Evolutionary conservation across 1,284 basidiomycete genomes (phyloP), one percentile per base, ranked within the genome.

Genomic region (Fomitopsis schrenkii): DNA sequence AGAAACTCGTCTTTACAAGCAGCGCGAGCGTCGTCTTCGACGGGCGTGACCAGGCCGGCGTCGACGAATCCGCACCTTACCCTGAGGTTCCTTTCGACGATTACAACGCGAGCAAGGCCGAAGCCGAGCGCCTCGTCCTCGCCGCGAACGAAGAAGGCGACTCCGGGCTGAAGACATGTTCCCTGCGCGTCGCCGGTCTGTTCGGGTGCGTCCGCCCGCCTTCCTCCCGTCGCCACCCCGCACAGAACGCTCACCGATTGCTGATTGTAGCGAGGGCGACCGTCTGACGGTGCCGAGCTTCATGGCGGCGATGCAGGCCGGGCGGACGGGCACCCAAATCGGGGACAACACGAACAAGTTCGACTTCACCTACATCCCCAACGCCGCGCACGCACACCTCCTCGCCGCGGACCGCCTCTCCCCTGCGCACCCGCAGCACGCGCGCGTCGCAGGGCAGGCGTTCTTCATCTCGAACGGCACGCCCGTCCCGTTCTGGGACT

Each of bases 401-500:
- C 79, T 89, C 38, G 87, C 87, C 1, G 79, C 81, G 4, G 86
- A 88, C 71, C 75, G 77, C 62, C 76, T 84, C 40, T 63, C 60
- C n/a, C 63, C 65, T 14, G 53, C 67, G 15, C 66, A 69, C 48
- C 54, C 63, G n/a, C 48, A 57, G 35, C 48, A 63, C 52, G 14
- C 53, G 17, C 38, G 15, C 26, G 80, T 85, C 36, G 84, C 83
- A 1, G 86, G 87, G 3, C 79, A 88, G 66, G 81, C 81, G 0
- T 89, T 85, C 75, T 86, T 86, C 74, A 83, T 89, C 72, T 87
- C 86, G 62, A 87, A 87, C 68, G 85, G 84, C 63, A 83, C 86
- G 69, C 86, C 86, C 1, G 74, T 84, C 62, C 80, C 80, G 59
- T 87, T 86, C 71, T 88, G 86, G 86, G 65, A 71, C 54, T 64